A percentile compares a stretch with the other conserved stretches of the same genome.
Conservation (phyloP, 2,329 filamentous ascomycete species). For the Fusarium avenaceum region DNA sequence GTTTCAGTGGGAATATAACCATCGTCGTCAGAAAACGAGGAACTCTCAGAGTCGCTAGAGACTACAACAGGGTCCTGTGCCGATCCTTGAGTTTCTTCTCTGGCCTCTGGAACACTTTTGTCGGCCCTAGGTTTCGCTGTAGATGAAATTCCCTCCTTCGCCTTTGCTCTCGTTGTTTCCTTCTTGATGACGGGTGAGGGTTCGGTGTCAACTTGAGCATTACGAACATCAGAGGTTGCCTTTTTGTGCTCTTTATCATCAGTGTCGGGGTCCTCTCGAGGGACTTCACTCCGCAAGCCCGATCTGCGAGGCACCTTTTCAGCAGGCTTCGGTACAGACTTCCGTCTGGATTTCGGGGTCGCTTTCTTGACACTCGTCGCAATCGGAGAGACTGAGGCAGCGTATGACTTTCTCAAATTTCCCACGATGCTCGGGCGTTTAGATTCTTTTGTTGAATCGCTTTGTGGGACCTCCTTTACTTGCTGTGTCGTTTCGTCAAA, state of each 20-base stretch:
- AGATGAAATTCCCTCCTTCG: not conserved
- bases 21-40: constrained; percentile 6
- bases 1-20: not conserved
- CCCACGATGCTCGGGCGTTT: constrained; percentile 29
- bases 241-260: not conserved
- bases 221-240: not conserved
- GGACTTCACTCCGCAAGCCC: not conserved
- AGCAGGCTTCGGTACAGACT: constrained; percentile 9
- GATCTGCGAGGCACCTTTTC: constrained; percentile 8
- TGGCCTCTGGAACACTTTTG: not conserved
- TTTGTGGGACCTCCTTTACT: constrained; percentile 35
- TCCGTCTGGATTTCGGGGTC: constrained; percentile 11
- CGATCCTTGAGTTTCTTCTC: not conserved
- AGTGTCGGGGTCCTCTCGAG: constrained; percentile 9
- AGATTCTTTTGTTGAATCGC: constrained; percentile 4
- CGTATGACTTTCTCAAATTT: constrained; percentile 29
- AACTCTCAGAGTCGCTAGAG: constrained; percentile 37
- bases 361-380: constrained; percentile 18
- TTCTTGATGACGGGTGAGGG: not conserved
- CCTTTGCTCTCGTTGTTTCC: not conserved
- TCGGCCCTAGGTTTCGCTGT: not conserved
- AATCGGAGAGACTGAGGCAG: constrained; percentile 36
- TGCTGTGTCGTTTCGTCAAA: constrained; percentile 52
- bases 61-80: constrained; percentile 31
- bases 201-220: not conserved